Evolutionary conservation across 768 basidiomycete species (phyloP).

Genomic region (Serendipita vermifera): DNA sequence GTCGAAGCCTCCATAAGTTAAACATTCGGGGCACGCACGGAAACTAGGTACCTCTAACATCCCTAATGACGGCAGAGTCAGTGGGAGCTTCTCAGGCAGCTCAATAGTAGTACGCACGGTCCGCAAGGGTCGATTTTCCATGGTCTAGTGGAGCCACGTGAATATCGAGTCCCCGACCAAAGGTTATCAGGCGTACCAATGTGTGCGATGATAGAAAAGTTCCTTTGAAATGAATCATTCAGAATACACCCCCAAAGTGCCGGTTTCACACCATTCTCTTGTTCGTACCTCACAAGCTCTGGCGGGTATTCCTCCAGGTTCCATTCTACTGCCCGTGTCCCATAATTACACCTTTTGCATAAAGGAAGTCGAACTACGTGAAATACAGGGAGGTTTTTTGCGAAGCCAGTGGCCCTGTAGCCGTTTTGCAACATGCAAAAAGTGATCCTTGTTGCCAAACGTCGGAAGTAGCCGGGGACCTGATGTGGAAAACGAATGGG

Average conservation of each 20-base stretch:
- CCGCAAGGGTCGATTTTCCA: slow-evolving; percentile 90
- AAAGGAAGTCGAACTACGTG: background rate
- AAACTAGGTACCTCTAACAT: slow-evolving; percentile 49
- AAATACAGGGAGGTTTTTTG: background rate
- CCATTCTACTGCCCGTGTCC: no score
- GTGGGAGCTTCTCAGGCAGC: slow-evolving; percentile 59
- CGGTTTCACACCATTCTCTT: no score
- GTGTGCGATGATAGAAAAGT: slow-evolving; percentile 95
- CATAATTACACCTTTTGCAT: no score
- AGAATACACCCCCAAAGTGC: no score
- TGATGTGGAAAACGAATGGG: no score
- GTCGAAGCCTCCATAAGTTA: slow-evolving; percentile 18
- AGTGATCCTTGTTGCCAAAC: background rate
- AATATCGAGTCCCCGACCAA: background rate
- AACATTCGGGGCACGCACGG: slow-evolving; percentile 2
- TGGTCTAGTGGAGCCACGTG: slow-evolving; percentile 44
- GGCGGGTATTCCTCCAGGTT: slow-evolving; percentile 25
- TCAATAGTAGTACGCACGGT: slow-evolving; percentile 36
- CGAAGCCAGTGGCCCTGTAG: background rate
- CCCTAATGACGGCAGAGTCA: slow-evolving; percentile 29
- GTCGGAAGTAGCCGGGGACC: no score
- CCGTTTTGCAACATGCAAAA: slow-evolving; percentile 25
- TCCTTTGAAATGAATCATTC: no score
- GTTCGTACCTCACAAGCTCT: slow-evolving; percentile 25
- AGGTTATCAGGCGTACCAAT: slow-evolving; percentile 43